Base-by-base conservation (phyloP, 768 basidiomycete genomes). In the Mycena epipterygia region DNA sequence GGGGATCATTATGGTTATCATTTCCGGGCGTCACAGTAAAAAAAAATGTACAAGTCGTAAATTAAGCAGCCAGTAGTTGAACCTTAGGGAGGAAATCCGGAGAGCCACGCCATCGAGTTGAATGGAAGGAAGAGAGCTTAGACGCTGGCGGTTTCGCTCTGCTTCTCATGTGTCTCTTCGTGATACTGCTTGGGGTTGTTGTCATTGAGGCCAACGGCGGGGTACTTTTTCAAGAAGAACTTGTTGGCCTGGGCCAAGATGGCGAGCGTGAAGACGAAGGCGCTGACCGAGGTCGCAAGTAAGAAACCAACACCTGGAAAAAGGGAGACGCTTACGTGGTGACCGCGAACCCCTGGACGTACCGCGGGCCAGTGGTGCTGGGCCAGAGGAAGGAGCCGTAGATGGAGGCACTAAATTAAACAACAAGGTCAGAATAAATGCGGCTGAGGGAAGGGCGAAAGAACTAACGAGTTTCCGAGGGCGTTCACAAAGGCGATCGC, bases 331-430 rank as follows among this genome's bases (percentile, higher is more conserved):
- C 68, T 9, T 41, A 70, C 69, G 69, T 70, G 25, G 69, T 80
- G 68, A 78, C 75, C 14, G 77, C 79, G 60, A 80, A 79, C 5
- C 80, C 80, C 30, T 78, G 78, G n/a, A 81, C 74, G 70, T 77
- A 81, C 13, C 80, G 76, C 35, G 79, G 80, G 72, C 77, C 79
- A 76, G 68, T 78, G 73, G 16, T 65, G 75, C 77, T 73, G 75
- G 79, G 39, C 78, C 79, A 27, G 71, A 74, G 61, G 64, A 79
- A 68, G 25, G 75, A 59, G 32, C 80, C 79, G 39, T 79, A 80
- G 71, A 79, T 77, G 74, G 52, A 60, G 5, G 65, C 70, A 37
- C 46, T 60, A 21, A 33, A 7, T 7, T 60, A 21, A 33, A 7
- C 6, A 7, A 41, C 5, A 44, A 19, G 32, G 9, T 55, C 4